Evolutionary conservation across 805 yeast species (phyloP), one percentile per base, ranked within the genome.

Genomic region (Ogataea pini): DNA sequence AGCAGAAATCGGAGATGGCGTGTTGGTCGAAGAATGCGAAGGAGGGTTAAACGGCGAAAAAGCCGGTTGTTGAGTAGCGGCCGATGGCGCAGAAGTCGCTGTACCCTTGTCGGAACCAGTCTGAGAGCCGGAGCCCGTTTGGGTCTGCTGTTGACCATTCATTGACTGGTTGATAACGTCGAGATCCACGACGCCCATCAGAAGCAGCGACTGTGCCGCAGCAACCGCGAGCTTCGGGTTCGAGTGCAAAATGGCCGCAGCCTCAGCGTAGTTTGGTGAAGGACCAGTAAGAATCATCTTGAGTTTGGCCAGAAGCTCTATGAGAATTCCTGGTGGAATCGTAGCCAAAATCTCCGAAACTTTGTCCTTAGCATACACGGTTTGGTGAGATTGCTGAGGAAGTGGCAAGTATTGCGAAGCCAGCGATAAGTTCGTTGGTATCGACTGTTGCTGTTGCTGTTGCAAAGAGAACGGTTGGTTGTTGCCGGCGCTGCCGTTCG

Each of bases 131-230:
- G 36, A 14, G 7, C 20, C 50, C 32, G 49, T 53, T 47, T 50
- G 54, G 24, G 50, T 50, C 43, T 51, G 52, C 47, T 51, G 54
- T 51, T 56, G 58, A 18, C 47, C 53, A n/a, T 54, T 28, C 65
- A 63, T 59, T 13, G 87, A 79, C 51, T 81, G 79, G 29, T 75
- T 73, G n/a, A 86, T 80, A n/a, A 83, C 85, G 38, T 79, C 82
- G 32, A 76, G 72, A 61, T 85, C 87, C 18, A 86, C 79, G 36
- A 86, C 74, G 0, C 94, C 95, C 91, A 86, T 86, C 41, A 85
- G 72, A 16, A 86, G 67, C 52, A 86, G 70, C 2, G 90, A 86
- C 62, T 86, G 94, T 0, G 91, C 81, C 1, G 88, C 83, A 1
- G 87, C 76, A 2, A 80, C 69, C 3, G 90, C 85, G 36, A 86